Evolutionary conservation across 305 asterid species (phyloP).

Genomic region (Ilex paraguariensis): DNA sequence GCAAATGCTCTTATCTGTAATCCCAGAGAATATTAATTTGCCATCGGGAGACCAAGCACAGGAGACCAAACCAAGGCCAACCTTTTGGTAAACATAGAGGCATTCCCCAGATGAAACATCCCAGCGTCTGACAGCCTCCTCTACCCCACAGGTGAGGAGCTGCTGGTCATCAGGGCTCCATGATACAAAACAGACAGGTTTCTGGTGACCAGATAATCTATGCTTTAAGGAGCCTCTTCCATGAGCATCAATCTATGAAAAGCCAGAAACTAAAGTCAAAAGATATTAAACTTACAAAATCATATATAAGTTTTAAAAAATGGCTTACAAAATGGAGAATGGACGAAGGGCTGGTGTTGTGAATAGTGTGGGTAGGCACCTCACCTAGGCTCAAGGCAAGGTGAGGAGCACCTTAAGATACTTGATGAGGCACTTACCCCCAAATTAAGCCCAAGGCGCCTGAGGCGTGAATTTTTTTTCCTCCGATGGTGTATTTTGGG

Average conservation of each 20-base stretch:
- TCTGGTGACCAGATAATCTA: conserved; percentile 52
- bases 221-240: conserved; percentile 44
- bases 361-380: no score
- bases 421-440: no score
- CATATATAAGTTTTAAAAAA: no score
- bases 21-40: conserved; percentile 53
- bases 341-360: no score
- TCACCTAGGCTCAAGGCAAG: no score
- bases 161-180: conserved; percentile 77
- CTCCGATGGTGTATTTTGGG: no score
- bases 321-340: no score
- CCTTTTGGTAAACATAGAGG: conserved; percentile 48
- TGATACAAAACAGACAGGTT: conserved; percentile 58
- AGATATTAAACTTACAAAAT: no score
- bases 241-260: conserved; percentile 45
- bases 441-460: no score
- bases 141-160: conserved; percentile 81
- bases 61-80: conserved; percentile 60
- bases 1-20: conserved; percentile 63
- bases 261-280: conserved; percentile 5
- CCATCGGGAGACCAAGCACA: conserved; percentile 87
- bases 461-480: no score
- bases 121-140: conserved; percentile 76
- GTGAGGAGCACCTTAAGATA: no score
- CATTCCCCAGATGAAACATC: conserved; percentile 66